Percentiles rank a stretch among this genome's conserved stretches.
phyloP scores from a whole-genome alignment of 2,329 filamentous ascomycete species.

The Penicillium oxalicum region DNA sequence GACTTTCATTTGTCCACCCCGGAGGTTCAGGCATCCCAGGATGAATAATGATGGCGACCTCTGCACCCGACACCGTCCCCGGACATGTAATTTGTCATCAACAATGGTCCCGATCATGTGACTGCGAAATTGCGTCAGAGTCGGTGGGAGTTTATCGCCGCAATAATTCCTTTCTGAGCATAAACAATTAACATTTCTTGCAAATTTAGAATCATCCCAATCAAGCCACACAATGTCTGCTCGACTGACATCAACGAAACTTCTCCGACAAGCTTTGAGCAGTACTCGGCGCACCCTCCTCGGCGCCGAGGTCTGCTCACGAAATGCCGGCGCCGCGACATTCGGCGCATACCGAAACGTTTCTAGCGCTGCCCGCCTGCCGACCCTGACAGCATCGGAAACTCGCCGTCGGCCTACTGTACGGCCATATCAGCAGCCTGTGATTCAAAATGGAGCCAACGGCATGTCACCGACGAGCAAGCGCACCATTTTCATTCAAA shows the following conservation, averaged over 20 bases:
- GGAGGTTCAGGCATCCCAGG: too few species aligned
- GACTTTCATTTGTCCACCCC: too few species aligned
- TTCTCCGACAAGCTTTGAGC: conserved; percentile 28
- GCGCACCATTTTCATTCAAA: conserved; percentile 95
- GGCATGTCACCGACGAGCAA: conserved; percentile 37
- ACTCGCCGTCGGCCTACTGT: conserved; percentile 43
- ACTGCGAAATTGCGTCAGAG: conserved; percentile 29
- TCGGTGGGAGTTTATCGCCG: conserved; percentile 1
- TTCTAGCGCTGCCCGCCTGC: conserved; percentile 41
- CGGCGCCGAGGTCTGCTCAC: conserved; percentile 24
- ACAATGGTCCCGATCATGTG: conserved; percentile 20
- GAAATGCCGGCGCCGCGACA: conserved; percentile 24
- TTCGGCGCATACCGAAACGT: conserved; percentile 33
- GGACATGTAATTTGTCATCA: conserved; percentile 26
- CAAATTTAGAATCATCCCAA: background rate
- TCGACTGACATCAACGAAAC: conserved; percentile 27
- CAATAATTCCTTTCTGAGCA: conserved; percentile 9
- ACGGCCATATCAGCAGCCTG: conserved; percentile 38
- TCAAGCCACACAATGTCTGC: conserved; percentile 23
- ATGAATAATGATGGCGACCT: too few species aligned
- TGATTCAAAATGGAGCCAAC: conserved; percentile 33
- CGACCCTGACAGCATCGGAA: conserved; percentile 45
- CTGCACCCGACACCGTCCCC: conserved; percentile 15
- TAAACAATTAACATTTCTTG: conserved; percentile 6
- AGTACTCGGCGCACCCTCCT: conserved; percentile 17